A percentile compares a stretch with the other conserved stretches of the same genome.
Evolutionary conservation across 352 stramenopile genomes (phyloP).

Genomic region (Pythium dissotocum): DNA sequence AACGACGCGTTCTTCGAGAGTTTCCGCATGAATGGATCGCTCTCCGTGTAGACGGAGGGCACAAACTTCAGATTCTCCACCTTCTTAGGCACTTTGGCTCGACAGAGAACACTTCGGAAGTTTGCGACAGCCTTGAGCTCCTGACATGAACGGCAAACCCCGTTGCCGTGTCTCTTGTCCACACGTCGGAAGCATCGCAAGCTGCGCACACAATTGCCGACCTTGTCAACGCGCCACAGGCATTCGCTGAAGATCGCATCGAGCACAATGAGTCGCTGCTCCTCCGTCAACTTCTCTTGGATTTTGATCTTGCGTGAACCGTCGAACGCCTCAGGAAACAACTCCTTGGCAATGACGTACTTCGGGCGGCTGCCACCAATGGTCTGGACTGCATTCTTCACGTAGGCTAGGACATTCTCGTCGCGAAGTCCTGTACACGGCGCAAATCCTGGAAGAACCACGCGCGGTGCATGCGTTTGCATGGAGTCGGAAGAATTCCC

Average conservation of each 20-base stretch:
- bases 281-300: slow-evolving; percentile 47
- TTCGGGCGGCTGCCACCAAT: slow-evolving; percentile 75
- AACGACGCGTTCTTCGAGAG: slow-evolving; percentile 78
- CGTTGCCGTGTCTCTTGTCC: slow-evolving; percentile 31
- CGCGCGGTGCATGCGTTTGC: not conserved
- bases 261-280: slow-evolving; percentile 58
- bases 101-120: slow-evolving; percentile 76
- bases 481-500: not conserved
- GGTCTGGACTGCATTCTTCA: slow-evolving; percentile 62
- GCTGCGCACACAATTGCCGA: slow-evolving; percentile 71
- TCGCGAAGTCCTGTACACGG: slow-evolving; percentile 66
- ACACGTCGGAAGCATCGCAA: slow-evolving; percentile 61
- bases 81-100: slow-evolving; percentile 68
- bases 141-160: slow-evolving; percentile 66
- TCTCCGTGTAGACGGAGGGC: slow-evolving; percentile 73
- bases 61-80: slow-evolving; percentile 82
- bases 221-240: slow-evolving; percentile 79
- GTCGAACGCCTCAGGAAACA: slow-evolving; percentile 64
- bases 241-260: slow-evolving; percentile 81
- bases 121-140: slow-evolving; percentile 68
- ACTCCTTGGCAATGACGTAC: slow-evolving; percentile 79
- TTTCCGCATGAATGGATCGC: slow-evolving; percentile 77
- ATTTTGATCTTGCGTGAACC: slow-evolving; percentile 68
- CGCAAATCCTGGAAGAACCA: slow-evolving; percentile 38
- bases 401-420: slow-evolving; percentile 63